A percentile compares a stretch with the other conserved stretches of the same genome.
These are phyloP conservation scores for Rosa persica DNA, from an alignment of 306 rosid genomes.

Conservation along the genomic window DNA sequence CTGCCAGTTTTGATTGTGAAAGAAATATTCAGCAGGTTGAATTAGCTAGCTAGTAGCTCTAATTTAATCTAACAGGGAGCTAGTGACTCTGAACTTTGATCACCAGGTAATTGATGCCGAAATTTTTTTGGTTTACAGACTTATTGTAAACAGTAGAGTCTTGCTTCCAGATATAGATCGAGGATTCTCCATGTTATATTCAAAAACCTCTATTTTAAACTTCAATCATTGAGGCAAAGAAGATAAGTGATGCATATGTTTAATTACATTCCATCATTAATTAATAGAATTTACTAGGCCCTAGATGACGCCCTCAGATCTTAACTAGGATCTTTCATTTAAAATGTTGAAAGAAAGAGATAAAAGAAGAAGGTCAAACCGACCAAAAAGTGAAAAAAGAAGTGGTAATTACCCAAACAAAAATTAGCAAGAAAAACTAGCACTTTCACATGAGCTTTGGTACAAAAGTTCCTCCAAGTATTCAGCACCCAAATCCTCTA, in stretches of 20 bases:
- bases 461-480: conserved; percentile 68
- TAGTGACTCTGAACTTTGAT: too few species aligned
- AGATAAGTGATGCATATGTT: neutral
- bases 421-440: neutral
- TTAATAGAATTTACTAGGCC: neutral
- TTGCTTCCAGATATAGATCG: too few species aligned
- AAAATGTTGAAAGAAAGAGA: neutral
- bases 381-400: neutral
- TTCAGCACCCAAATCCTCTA: conserved; percentile 68
- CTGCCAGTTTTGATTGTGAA: neutral
- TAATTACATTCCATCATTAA: conserved; percentile 7
- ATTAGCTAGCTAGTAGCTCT: too few species aligned
- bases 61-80: too few species aligned
- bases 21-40: too few species aligned
- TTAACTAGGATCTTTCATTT: conserved; percentile 10
- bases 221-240: neutral
- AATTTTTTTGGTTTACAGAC: too few species aligned
- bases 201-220: neutral
- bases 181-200: neutral
- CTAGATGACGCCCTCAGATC: conserved; percentile 21
- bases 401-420: neutral
- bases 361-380: neutral
- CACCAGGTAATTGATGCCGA: too few species aligned
- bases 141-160: too few species aligned
- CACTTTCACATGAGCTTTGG: conserved; percentile 18